phyloP scores from a whole-genome alignment of 2,329 filamentous ascomycete species.

The Amauroascus niger region DNA sequence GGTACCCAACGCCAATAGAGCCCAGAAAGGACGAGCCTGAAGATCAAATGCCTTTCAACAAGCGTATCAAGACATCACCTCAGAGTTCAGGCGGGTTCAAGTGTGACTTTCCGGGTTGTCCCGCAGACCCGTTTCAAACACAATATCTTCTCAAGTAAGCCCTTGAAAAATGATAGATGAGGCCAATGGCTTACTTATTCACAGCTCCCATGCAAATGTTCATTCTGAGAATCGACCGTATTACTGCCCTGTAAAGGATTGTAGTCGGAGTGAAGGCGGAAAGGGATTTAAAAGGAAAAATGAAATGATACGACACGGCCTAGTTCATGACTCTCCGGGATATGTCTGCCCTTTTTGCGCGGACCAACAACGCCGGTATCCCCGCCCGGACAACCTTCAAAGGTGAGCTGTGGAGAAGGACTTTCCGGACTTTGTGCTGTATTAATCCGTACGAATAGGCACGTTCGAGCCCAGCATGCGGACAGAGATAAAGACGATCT shows the following conservation, averaged over 20 bases:
- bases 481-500: slow-evolving; percentile 87
- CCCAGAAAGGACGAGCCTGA: slow-evolving; percentile 16
- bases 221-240: slow-evolving; percentile 55
- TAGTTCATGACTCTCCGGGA: slow-evolving; percentile 88
- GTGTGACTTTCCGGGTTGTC: slow-evolving; percentile 49
- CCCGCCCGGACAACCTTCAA: slow-evolving; percentile 89
- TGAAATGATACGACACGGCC: slow-evolving; percentile 64
- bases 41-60: background rate
- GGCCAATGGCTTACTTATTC: background rate
- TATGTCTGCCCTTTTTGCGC: slow-evolving; percentile 96
- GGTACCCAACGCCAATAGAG: slow-evolving; percentile 36
- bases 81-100: slow-evolving; percentile 35
- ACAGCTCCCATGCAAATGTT: slow-evolving; percentile 48
- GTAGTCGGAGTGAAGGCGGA: slow-evolving; percentile 50
- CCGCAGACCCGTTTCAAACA: slow-evolving; percentile 51
- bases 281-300: slow-evolving; percentile 61
- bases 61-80: slow-evolving; percentile 20
- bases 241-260: slow-evolving; percentile 51
- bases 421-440: background rate
- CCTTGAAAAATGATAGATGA: background rate
- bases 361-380: slow-evolving; percentile 87
- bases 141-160: slow-evolving; percentile 56
- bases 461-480: slow-evolving; percentile 83
- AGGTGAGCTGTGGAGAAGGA: slow-evolving; percentile 48
- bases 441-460: slow-evolving; percentile 44